Evolutionary conservation across 2,329 filamentous ascomycete genomes (phyloP), one percentile per base, ranked within the genome.

Genomic region (Monilinia laxa): DNA sequence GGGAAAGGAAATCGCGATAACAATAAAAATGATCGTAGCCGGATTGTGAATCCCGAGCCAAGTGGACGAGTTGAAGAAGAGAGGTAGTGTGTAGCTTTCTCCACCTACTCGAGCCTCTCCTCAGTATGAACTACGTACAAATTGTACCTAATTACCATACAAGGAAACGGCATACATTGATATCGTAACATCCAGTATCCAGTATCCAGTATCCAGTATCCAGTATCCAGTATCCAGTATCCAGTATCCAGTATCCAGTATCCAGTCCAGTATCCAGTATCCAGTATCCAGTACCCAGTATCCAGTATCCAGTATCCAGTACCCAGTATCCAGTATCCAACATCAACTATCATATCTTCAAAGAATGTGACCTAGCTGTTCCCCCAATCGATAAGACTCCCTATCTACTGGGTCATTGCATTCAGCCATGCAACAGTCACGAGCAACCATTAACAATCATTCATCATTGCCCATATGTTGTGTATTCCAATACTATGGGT

Each of bases 1-100:
- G 64, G 64, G 28, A 65, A 65, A 60, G 64, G 47, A 54, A 65
- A 65, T 60, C 55, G 55, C 49, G 45, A 49, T 52, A n/a, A 20
- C 20, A 12, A 20, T 25, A 60, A 20, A 20, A 45, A 45, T 10
- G 18, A 65, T 38, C 23, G 40, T 38, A 49, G n/a, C 10, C 42
- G 51, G 47, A 28, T 28, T 28, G 28, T 28, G 28, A 28, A 28
- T 4, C 28, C 28, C 28, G 28, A 28, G 28, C 28, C 28, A 28
- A 28, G 28, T 28, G 28, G 28, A 28, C 28, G 28, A 28, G 40
- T 62, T 54, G n/a, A 16, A 47, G 16, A 28, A 28, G 28, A 28
- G 2, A 28, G 28, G 28, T 28, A 4, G 28, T 4, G 28, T 28
- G 28, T 4, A 28, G 28, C 4, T 28, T 28, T 28, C 28, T 28